phyloP scores from a whole-genome alignment of 805 yeast species.

The Cyberlindnera xylosilytica region DNA sequence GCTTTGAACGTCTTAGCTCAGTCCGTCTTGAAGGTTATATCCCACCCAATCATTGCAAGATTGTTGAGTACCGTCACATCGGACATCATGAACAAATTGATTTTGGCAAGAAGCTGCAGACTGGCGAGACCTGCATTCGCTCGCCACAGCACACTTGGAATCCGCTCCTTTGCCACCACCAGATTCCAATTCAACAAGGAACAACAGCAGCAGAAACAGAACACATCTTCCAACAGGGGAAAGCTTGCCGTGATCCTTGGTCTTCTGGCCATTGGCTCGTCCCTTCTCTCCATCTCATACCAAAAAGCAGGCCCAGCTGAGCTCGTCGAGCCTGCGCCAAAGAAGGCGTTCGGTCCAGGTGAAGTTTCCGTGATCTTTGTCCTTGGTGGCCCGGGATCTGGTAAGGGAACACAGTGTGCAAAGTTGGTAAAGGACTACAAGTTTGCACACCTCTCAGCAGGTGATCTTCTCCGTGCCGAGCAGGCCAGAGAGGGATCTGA shows the following conservation, averaged over 20 bases:
- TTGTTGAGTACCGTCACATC: too few relatives aligned
- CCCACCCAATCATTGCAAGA: too few relatives aligned
- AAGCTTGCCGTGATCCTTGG: constrained; percentile 39
- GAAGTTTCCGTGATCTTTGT: constrained; percentile 83
- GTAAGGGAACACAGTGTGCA: constrained; percentile 95
- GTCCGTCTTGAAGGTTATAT: too few relatives aligned
- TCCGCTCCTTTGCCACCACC: constrained; percentile 8
- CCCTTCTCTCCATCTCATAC: constrained; percentile 40
- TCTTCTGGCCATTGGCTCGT: constrained; percentile 45
- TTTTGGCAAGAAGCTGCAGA: not conserved
- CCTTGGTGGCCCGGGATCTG: constrained; percentile 97
- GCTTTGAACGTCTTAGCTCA: too few relatives aligned
- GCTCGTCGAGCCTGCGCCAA: constrained; percentile 36
- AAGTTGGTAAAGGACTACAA: constrained; percentile 76
- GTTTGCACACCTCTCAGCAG: constrained; percentile 92
- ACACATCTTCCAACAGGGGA: constrained; percentile 24
- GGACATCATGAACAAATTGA: constrained; percentile 9
- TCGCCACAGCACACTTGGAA: not conserved
- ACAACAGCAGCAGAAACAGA: constrained; percentile 3
- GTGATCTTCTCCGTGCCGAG: constrained; percentile 91
- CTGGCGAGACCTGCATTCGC: not conserved
- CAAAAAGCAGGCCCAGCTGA: constrained; percentile 43
- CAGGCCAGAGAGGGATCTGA: constrained; percentile 79
- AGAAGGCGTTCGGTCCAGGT: constrained; percentile 51
- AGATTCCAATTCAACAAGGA: constrained; percentile 5